Evolutionary conservation across 2,329 filamentous ascomycete species (phyloP).

Genomic region (Teratosphaeria gauchensis): DNA sequence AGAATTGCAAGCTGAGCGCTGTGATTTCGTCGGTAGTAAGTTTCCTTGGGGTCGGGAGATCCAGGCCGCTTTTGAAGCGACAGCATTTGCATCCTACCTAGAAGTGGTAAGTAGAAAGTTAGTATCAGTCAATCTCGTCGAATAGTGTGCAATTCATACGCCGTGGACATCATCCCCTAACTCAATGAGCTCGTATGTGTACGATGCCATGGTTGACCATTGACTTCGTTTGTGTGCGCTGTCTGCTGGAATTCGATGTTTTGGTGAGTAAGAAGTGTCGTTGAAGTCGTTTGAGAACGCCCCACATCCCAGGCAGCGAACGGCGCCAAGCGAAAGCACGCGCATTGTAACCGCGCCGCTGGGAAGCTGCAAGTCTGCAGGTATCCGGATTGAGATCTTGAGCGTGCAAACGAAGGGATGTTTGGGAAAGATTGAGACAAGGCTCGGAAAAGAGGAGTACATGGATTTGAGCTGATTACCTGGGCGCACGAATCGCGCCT

Average conservation of each 20-base stretch:
- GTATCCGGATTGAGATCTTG: background rate
- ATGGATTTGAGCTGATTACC: background rate
- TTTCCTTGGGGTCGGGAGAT: constrained; percentile 13
- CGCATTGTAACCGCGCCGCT: background rate
- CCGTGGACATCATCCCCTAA: constrained; percentile 8
- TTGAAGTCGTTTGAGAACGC: background rate
- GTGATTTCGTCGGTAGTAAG: constrained; percentile 14
- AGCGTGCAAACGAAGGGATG: background rate
- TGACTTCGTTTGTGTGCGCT: background rate
- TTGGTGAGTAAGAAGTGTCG: background rate
- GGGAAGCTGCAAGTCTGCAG: background rate
- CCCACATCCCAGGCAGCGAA: background rate
- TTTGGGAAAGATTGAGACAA: background rate
- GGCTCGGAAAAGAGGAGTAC: background rate
- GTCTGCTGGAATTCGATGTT: background rate
- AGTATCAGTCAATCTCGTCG: too few species aligned
- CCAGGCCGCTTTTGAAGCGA: constrained; percentile 11
- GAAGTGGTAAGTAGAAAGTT: too few species aligned
- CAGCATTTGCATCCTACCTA: constrained; percentile 15
- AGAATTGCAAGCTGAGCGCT: constrained; percentile 11
- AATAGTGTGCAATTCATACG: background rate
- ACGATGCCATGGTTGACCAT: constrained; percentile 10
- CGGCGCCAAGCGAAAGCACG: background rate
- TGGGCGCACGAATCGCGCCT: background rate
- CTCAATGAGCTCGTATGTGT: constrained; percentile 14